Base-by-base conservation (phyloP, 2,329 filamentous ascomycete species). In the Scopulariopsis brevicaulis region DNA sequence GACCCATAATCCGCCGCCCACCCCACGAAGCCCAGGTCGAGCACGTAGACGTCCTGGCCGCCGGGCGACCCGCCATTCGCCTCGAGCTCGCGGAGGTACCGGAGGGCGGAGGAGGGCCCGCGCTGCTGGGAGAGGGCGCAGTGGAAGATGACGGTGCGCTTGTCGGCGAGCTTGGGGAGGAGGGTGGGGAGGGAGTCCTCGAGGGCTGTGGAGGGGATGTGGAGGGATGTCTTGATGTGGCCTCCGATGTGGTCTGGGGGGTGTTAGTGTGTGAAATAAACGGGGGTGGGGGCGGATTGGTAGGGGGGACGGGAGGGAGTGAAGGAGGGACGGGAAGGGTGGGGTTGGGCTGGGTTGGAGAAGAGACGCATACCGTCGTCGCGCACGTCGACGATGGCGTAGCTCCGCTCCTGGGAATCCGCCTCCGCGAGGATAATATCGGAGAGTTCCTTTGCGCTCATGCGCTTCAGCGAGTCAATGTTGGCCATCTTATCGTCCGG, bases 121-220 rank as follows among this genome's bases (percentile, higher is more conserved):
- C 94, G 80, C 73, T 96, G 88, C 75, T 97, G 94, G 64, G 87
- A 93, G 58, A 97, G 76, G 20, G 89, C 88, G 72, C 94, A 99
- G 74, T 99, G 94, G 71, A 99, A 99, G 1, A 99, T 83, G 15
- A 99, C 90, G 12, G 81, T 86, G 58, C 94, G 83, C 70, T 90
- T 91, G 67, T 86, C 84, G 63, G 83, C 76, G 54, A 96, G 80
- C 51, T 81, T 84, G 59, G 90, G 84, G 14, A 96, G 78, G n/a
- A 99, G 82, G 62, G 91, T 89, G 0, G 92, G 88, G 70, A 94
- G 83, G 63, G 80, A 83, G 68, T 82, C 81, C 65, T 96, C 89
- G 54, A 97, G 81, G 20, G 83, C 82, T 53, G 73, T 74, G 55
- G 82, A 87, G 0, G 94, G 91, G 14, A 90, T 79, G 77, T 96